Evolutionary conservation across 805 yeast species (phyloP), one percentile per base, ranked within the genome.

Genomic region (Kluyveromyces nonfermentans): DNA sequence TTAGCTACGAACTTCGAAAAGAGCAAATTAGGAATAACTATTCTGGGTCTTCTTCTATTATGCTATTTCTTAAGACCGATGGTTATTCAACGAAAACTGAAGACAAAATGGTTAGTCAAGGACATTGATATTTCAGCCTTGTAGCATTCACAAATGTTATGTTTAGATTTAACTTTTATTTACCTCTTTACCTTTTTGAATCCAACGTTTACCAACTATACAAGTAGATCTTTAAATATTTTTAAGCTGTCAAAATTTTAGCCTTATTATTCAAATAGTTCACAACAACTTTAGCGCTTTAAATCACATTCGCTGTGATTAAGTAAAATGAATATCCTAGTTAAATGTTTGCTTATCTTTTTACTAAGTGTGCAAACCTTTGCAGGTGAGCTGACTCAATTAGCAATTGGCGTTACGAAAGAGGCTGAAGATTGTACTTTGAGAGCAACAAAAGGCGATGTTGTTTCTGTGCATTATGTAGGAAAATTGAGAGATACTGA

Each of bases 401-500:
- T 62, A 37, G 58, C 52, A 36, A 57, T 61, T 37, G 80, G 76
- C 9, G 63, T 77, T 41, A 60, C 73, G 21, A 68, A 74, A 41
- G 70, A 71, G 48, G 68, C 76, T 18, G 70, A 78, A 2, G 69
- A 58, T 12, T 87, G 96, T 64, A 54, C 60, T 16, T 65, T 73
- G 41, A 74, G 71, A 56, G 74, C 95, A 18, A 56, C 69, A 45
- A 62, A 67, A 22, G 95, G 95, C 12, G 95, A 88, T 60, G 49
- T 52, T 2, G 76, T 88, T 21, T 63, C 74, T 16, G 90, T 88
- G 36, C 95, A 89, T 63, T 88, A 88, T 68, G 74, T 77, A 22
- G 97, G 96, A 9, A 65, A 60, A 31, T 69, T 88, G 40, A 69
- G 68, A 46, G 59, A 58, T 10, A 80, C 79, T 56, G 93, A 88